These are phyloP conservation scores for Wickerhamomyces mucosus DNA, from an alignment of 805 yeast species.

Conservation along the genomic window DNA sequence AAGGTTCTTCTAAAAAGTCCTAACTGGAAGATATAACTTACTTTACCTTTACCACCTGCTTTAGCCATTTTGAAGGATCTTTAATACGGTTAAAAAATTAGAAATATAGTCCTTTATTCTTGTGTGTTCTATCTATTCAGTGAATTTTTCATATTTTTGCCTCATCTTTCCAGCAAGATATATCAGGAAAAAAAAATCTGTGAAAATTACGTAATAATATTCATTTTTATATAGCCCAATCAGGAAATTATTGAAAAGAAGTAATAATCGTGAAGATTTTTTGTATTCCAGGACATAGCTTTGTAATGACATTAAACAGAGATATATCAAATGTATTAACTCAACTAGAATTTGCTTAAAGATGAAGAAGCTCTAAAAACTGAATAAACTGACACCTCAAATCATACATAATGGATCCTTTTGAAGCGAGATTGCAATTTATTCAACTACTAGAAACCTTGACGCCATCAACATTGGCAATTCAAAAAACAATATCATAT, in stretches of 20 bases:
- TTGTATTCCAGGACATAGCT: no score
- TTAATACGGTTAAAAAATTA: conserved; percentile 1
- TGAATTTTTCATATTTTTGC: no score
- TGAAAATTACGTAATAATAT: no score
- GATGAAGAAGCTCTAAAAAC: no score
- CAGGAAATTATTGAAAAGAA: not conserved
- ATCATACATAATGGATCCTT: conserved; percentile 92
- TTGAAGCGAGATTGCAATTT: conserved; percentile 76
- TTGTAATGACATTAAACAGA: no score
- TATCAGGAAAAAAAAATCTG: no score
- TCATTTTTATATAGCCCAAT: conserved; percentile 4
- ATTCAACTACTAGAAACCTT: conserved; percentile 54
- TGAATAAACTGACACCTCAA: no score
- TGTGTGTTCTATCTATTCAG: no score
- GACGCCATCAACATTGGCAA: conserved; percentile 51
- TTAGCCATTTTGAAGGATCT: conserved; percentile 54
- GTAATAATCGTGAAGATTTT: not conserved
- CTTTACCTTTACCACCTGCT: conserved; percentile 43
- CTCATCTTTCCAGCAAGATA: no score
- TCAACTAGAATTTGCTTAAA: no score
- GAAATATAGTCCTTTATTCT: no score
- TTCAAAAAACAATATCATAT: conserved; percentile 24
- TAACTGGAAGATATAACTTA: conserved; percentile 10
- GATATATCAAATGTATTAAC: no score
- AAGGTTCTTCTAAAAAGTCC: not conserved